Evolutionary conservation across 169 alveolate genomes (phyloP).

Genomic region (Neospora caninum): DNA sequence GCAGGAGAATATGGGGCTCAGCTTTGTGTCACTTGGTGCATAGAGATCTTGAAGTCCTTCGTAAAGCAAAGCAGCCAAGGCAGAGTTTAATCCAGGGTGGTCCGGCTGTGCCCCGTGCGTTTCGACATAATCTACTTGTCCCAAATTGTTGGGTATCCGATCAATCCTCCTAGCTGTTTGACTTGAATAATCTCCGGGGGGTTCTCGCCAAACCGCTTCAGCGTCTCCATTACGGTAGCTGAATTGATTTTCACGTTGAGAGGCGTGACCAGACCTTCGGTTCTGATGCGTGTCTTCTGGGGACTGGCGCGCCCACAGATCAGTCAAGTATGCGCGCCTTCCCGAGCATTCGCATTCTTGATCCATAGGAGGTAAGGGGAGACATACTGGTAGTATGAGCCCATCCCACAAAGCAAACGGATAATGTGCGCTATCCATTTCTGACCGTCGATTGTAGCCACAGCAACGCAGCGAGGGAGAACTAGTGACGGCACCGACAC

Average conservation of each 20-base stretch:
- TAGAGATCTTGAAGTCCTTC: constrained; percentile 5
- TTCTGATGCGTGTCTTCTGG: background rate
- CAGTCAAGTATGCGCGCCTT: background rate
- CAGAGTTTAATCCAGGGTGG: background rate
- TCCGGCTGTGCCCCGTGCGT: no score
- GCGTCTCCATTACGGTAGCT: background rate
- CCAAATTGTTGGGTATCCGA: no score
- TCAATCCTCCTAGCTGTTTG: background rate
- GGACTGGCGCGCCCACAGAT: background rate
- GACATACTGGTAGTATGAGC: background rate
- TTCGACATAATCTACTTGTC: no score
- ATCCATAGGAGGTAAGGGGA: background rate
- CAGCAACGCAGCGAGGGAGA: background rate
- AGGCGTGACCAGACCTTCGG: background rate
- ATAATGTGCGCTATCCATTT: background rate
- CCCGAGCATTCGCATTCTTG: background rate
- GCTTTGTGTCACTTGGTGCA: background rate
- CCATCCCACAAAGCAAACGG: constrained; percentile 27
- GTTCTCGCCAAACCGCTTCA: background rate
- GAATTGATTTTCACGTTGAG: no score
- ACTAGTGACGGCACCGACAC: background rate
- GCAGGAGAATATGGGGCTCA: background rate
- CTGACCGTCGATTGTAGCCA: background rate
- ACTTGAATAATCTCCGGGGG: background rate
- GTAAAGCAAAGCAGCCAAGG: background rate